Conservation (phyloP, 1,284 basidiomycete genomes). For the Tilletia horrida region DNA sequence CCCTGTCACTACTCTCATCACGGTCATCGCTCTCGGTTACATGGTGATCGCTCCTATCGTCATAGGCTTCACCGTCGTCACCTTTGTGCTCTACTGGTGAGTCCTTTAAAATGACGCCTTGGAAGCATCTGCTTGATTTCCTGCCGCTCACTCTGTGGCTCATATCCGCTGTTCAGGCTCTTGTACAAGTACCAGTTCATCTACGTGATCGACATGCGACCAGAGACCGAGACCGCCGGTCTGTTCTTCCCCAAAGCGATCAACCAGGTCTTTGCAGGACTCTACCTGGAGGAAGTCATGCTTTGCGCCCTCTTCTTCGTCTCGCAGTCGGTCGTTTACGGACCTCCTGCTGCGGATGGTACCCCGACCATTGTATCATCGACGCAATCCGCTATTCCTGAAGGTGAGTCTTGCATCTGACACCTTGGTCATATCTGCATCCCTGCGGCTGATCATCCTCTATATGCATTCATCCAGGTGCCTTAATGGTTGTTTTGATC, state of each 20-base stretch:
- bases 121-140: too few species aligned
- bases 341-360: conserved; percentile 2
- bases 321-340: neutral
- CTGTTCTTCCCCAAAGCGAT: conserved; percentile 94
- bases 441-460: conserved; percentile 2
- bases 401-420: conserved; percentile 23
- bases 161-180: conserved; percentile 18
- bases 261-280: conserved; percentile 84
- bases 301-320: conserved; percentile 51
- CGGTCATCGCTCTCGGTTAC: conserved; percentile 60
- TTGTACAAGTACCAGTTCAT: conserved; percentile 62
- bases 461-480: conserved; percentile 57
- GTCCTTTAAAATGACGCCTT: conserved; percentile 65
- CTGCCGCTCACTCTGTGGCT: conserved; percentile 62
- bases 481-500: conserved; percentile 78
- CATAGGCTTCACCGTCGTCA: conserved; percentile 78
- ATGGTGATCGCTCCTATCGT: conserved; percentile 89
- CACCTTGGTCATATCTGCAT: neutral
- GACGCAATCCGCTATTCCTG: conserved; percentile 40
- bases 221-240: conserved; percentile 79
- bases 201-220: conserved; percentile 67
- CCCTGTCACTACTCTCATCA: conserved; percentile 47
- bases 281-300: conserved; percentile 51
- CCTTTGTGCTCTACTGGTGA: conserved; percentile 77
- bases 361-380: conserved; percentile 26